Conservation (phyloP, 2,329 filamentous ascomycete species). For the Fusarium phyllophilum region DNA sequence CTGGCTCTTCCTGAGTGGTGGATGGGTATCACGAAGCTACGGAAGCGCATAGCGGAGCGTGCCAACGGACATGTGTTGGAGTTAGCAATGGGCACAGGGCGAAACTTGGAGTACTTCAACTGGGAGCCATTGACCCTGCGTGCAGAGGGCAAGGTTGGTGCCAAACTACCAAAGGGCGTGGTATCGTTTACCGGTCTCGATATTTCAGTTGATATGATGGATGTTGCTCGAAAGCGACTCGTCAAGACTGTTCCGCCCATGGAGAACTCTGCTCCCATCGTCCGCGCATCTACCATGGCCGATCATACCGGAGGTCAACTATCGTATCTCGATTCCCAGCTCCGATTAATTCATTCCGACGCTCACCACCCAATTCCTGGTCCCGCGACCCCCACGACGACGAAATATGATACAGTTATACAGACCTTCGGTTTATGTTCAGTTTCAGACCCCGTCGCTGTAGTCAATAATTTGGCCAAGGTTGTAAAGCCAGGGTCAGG, state of each 20-base stretch:
- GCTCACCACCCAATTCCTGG: slow-evolving; percentile 56
- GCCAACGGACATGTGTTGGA: slow-evolving; percentile 69
- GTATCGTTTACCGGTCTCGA: slow-evolving; percentile 71
- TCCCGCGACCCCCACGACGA: slow-evolving; percentile 47
- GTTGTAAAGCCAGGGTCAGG: slow-evolving; percentile 64
- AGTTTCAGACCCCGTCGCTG: slow-evolving; percentile 64
- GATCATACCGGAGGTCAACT: slow-evolving; percentile 51
- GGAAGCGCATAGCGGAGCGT: slow-evolving; percentile 58
- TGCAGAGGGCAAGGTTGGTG: slow-evolving; percentile 9
- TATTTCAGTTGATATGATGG: slow-evolving; percentile 69
- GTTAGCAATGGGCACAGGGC: slow-evolving; percentile 70
- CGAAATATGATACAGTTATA: slow-evolving; percentile 69
- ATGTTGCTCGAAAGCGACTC: slow-evolving; percentile 65
- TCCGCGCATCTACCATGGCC: slow-evolving; percentile 48
- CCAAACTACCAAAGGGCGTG: slow-evolving; percentile 46
- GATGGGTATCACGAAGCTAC: slow-evolving; percentile 64
- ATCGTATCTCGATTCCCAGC: slow-evolving; percentile 53
- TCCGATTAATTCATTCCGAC: slow-evolving; percentile 62
- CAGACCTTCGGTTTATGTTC: slow-evolving; percentile 74
- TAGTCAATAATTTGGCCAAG: slow-evolving; percentile 64
- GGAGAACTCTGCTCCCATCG: slow-evolving; percentile 45
- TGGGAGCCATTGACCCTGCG: slow-evolving; percentile 57
- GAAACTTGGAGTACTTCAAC: slow-evolving; percentile 68
- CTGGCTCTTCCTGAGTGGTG: slow-evolving; percentile 67
- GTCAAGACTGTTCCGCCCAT: slow-evolving; percentile 55